Percentiles rank a stretch among this genome's conserved stretches.
Conservation (phyloP, 768 basidiomycete species). For the Lactarius indigo region DNA sequence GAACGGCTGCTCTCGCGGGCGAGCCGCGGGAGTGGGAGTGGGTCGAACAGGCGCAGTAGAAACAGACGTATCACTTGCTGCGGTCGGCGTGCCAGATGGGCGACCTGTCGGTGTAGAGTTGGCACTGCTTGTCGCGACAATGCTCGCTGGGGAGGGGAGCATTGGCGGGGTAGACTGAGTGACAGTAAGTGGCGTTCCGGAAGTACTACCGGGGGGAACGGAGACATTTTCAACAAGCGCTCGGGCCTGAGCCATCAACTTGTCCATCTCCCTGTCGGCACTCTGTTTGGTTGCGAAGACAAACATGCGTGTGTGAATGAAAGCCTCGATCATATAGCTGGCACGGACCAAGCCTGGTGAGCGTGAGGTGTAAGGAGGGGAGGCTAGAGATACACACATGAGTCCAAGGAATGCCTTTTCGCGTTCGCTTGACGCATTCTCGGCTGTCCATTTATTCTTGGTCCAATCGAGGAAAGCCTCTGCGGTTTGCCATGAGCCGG, state of each 20-base stretch:
- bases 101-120: slow-evolving; percentile 73
- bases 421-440: slow-evolving; percentile 43
- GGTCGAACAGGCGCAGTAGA: slow-evolving; percentile 28
- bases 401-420: slow-evolving; percentile 68
- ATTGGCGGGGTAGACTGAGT: slow-evolving; percentile 53
- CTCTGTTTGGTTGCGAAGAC: slow-evolving; percentile 37
- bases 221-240: slow-evolving; percentile 27
- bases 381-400: slow-evolving; percentile 53
- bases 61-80: slow-evolving; percentile 26
- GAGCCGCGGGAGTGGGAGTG: slow-evolving; percentile 28
- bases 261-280: slow-evolving; percentile 24
- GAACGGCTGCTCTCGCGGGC: slow-evolving; percentile 27
- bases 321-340: slow-evolving; percentile 79
- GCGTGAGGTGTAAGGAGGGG: slow-evolving; percentile 30
- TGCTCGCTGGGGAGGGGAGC: slow-evolving; percentile 77
- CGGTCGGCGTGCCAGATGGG: slow-evolving; percentile 53
- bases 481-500: slow-evolving; percentile 65
- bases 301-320: slow-evolving; percentile 56
- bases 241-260: slow-evolving; percentile 25
- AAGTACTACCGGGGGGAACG: slow-evolving; percentile 18
- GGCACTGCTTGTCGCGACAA: slow-evolving; percentile 61
- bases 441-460: slow-evolving; percentile 59
- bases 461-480: slow-evolving; percentile 69
- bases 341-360: slow-evolving; percentile 31
- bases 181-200: slow-evolving; percentile 23